A percentile compares a stretch with the other conserved stretches of the same genome.
Conservation (phyloP, 2,329 filamentous ascomycete species). For the Diplodia mutila region DNA sequence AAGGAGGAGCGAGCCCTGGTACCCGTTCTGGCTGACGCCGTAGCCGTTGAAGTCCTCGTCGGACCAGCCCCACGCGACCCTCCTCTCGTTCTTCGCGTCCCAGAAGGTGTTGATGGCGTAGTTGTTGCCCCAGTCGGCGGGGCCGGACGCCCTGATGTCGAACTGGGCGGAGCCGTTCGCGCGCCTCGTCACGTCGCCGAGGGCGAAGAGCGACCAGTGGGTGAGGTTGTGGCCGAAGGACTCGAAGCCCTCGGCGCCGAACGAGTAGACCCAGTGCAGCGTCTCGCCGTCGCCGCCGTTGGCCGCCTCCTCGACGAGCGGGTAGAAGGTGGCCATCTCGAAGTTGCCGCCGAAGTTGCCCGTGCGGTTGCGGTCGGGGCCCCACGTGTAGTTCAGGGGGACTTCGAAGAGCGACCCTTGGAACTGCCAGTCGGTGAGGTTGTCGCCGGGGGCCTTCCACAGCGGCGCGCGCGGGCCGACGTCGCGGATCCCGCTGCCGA, state of each 20-base stretch:
- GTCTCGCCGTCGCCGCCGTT: neutral
- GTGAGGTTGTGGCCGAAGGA: conserved; percentile 34
- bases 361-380: conserved; percentile 32
- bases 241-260: conserved; percentile 2
- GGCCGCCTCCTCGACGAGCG: neutral
- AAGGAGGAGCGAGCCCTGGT: conserved; percentile 49
- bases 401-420: conserved; percentile 46
- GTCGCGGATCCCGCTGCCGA: conserved; percentile 53
- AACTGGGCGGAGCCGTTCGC: conserved; percentile 51
- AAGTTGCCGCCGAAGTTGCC: conserved; percentile 54
- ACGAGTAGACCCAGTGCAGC: neutral
- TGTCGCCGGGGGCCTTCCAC: conserved; percentile 49
- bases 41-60: conserved; percentile 51
- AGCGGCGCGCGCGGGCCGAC: conserved; percentile 53
- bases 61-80: conserved; percentile 53
- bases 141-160: conserved; percentile 49
- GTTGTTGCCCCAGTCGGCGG: conserved; percentile 49
- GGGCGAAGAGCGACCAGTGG: conserved; percentile 53
- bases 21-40: conserved; percentile 48
- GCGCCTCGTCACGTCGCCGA: conserved; percentile 47
- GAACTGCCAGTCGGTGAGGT: conserved; percentile 53
- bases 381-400: conserved; percentile 7
- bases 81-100: conserved; percentile 53
- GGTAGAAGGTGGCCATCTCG: conserved; percentile 34
- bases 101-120: conserved; percentile 54